phyloP scores from a whole-genome alignment of 768 basidiomycete genomes.

The Trametes elegans region DNA sequence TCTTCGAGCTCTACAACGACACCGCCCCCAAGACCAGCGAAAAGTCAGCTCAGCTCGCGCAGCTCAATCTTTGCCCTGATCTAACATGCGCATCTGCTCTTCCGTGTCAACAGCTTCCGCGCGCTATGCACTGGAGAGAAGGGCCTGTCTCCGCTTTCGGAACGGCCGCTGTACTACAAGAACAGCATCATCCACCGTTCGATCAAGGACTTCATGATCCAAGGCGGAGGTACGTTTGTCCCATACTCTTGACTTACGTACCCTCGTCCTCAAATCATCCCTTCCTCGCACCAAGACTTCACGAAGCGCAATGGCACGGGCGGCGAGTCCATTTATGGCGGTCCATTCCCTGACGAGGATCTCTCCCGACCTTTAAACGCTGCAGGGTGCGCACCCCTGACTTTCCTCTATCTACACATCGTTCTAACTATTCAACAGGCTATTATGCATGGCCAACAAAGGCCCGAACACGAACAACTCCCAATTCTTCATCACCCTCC shows the following conservation, averaged over 20 bases:
- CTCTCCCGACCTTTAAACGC: conserved; percentile 60
- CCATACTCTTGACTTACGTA: not conserved
- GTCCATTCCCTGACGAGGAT: conserved; percentile 76
- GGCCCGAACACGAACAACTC: conserved; percentile 83
- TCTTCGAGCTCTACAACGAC: conserved; percentile 77
- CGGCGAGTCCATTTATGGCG: conserved; percentile 80
- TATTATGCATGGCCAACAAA: conserved; percentile 90
- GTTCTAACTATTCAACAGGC: conserved; percentile 31
- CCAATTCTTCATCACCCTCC: conserved; percentile 84
- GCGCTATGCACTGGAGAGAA: conserved; percentile 85
- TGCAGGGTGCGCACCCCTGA: conserved; percentile 47
- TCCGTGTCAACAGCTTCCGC: conserved; percentile 60
- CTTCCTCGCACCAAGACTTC: conserved; percentile 49
- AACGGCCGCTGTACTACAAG: conserved; percentile 82
- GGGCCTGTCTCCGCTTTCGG: conserved; percentile 60
- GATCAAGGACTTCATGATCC: conserved; percentile 78
- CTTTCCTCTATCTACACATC: no score
- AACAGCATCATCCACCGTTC: conserved; percentile 74
- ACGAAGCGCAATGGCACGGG: conserved; percentile 78
- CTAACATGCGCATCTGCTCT: not conserved
- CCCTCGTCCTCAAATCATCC: not conserved
- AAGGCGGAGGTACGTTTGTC: conserved; percentile 61
- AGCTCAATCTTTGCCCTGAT: no score
- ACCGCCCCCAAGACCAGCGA: conserved; percentile 72
- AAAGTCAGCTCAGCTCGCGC: conserved; percentile 51